Conservation (phyloP, 1,139 yeast genomes). For the Kluyveromyces sp. region DNA sequence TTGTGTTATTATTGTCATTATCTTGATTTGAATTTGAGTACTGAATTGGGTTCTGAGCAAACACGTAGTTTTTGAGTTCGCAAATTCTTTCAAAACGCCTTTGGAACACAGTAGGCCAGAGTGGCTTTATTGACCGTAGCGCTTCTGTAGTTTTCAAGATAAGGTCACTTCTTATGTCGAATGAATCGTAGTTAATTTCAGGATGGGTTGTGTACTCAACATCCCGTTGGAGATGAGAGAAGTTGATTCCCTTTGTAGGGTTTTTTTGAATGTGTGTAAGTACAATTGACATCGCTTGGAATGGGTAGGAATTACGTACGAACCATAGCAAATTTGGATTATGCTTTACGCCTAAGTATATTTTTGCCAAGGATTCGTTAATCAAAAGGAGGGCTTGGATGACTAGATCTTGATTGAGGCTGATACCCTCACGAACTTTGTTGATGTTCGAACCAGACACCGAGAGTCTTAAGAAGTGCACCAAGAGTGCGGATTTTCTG, state of each 20-base stretch:
- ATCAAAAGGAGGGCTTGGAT: slow-evolving; percentile 1
- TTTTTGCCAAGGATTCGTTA: slow-evolving; percentile 2
- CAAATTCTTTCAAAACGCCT: neutral
- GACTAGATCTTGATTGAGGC: neutral
- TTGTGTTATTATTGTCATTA: neutral
- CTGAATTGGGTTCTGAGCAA: neutral
- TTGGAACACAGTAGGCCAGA: slow-evolving; percentile 2
- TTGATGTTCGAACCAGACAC: neutral
- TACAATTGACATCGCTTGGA: slow-evolving; percentile 3
- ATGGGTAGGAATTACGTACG: slow-evolving; percentile 3
- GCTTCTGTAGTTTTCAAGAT: neutral
- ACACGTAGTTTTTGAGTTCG: slow-evolving; percentile 1
- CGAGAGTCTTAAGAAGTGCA: slow-evolving; percentile 1
- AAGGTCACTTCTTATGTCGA: neutral
- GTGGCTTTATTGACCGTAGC: neutral
- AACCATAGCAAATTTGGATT: slow-evolving; percentile 1
- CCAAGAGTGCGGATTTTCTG: slow-evolving; percentile 3
- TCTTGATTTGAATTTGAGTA: neutral
- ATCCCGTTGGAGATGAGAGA: neutral
- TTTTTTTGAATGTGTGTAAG: slow-evolving; percentile 1
- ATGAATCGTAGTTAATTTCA: neutral
- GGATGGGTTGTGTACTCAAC: neutral
- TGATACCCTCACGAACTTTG: neutral
- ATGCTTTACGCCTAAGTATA: neutral
- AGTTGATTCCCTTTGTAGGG: neutral